phyloP scores from a whole-genome alignment of 1,284 basidiomycete species.

The Heterobasidion parviporum region DNA sequence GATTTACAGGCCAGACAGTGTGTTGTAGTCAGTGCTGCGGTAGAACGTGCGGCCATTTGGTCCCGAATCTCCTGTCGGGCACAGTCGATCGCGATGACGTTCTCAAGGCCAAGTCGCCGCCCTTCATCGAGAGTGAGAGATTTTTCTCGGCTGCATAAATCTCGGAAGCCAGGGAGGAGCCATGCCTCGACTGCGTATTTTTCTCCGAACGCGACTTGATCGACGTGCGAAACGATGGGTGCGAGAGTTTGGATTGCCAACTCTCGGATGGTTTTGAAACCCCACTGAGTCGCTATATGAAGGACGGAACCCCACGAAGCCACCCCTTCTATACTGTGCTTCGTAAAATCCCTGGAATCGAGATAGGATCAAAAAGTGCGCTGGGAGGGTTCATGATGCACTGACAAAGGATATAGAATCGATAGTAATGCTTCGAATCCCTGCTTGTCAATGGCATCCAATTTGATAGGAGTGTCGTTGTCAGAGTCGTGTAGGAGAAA shows the following conservation, averaged over 20 bases:
- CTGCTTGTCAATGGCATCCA: not conserved
- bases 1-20: too few species aligned
- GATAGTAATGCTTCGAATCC: constrained; percentile 6
- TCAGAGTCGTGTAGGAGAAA: not conserved
- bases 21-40: too few species aligned
- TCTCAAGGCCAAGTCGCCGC: not conserved
- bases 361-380: not conserved
- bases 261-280: not conserved
- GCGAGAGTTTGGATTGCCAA: not conserved
- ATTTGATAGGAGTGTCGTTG: not conserved
- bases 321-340: not conserved
- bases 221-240: not conserved
- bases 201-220: not conserved
- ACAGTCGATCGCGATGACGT: not conserved
- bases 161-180: constrained; percentile 13
- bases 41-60: too few species aligned
- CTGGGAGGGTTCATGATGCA: not conserved
- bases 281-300: not conserved
- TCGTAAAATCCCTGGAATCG: not conserved
- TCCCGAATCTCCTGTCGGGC: not conserved
- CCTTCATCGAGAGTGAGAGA: not conserved
- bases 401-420: constrained; percentile 5
- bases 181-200: constrained; percentile 16
- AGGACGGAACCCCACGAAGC: constrained; percentile 1
- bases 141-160: not conserved